Evolutionary conservation across 78 protist species (phyloP).

Genomic region (Neovahlkampfia damariscottae): DNA sequence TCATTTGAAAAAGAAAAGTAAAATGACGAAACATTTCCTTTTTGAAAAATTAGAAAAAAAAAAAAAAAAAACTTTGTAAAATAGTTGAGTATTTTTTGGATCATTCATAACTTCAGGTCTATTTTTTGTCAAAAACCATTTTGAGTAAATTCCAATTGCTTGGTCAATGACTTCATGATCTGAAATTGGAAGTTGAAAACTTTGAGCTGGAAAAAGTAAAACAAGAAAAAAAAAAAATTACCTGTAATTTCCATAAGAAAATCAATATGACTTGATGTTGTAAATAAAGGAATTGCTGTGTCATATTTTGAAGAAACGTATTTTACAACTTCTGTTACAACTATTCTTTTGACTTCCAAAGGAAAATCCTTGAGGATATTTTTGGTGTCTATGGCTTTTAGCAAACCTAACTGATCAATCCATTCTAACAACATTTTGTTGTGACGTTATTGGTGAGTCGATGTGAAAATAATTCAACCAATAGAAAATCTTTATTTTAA

Average conservation of each 20-base stretch:
- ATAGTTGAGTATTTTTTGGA: no score
- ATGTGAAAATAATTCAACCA: no score
- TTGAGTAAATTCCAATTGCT: background rate
- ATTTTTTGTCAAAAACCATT: background rate
- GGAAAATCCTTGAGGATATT: background rate
- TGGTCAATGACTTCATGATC: background rate
- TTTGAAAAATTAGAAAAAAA: background rate
- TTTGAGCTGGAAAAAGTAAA: no score
- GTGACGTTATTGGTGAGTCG: no score
- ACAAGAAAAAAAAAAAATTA: no score
- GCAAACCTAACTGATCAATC: background rate
- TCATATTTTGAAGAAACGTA: background rate
- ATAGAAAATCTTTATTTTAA: no score
- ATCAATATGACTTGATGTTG: background rate
- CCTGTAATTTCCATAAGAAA: background rate
- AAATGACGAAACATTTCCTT: conserved; percentile 1
- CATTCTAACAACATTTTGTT: background rate
- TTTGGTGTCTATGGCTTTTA: background rate
- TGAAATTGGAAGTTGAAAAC: background rate
- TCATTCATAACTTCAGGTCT: background rate
- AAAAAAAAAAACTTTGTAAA: background rate
- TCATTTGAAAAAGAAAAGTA: background rate
- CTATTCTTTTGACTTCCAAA: background rate
- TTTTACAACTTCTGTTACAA: background rate
- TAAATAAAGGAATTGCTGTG: background rate